Evolutionary conservation across 1,284 basidiomycete species (phyloP).

Genomic region (Ceratobasidium sp.): DNA sequence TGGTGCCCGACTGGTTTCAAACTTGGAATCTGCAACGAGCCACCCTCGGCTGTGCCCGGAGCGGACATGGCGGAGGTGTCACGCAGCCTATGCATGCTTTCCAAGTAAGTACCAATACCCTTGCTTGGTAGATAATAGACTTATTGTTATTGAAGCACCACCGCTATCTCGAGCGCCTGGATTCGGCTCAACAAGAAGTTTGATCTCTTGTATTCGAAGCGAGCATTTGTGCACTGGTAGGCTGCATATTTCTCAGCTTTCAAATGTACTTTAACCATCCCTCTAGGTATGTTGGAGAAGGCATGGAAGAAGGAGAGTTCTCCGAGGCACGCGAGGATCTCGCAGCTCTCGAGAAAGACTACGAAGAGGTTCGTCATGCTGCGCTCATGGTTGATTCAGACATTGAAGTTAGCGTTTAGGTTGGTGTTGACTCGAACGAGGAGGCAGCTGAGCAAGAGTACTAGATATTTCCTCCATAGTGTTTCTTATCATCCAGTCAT

Average conservation of each 20-base stretch:
- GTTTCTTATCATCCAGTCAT: background rate
- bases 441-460: conserved; percentile 51
- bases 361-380: conserved; percentile 76
- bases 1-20: conserved; percentile 77
- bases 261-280: too few species aligned
- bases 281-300: conserved; percentile 97
- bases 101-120: conserved; percentile 66
- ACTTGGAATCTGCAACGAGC: conserved; percentile 97
- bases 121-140: background rate
- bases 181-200: conserved; percentile 94
- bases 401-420: conserved; percentile 43
- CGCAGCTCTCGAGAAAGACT: conserved; percentile 96
- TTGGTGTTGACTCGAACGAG: conserved; percentile 52
- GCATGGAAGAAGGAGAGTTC: conserved; percentile 99
- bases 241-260: conserved; percentile 62
- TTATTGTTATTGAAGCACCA: conserved; percentile 76
- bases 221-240: conserved; percentile 92
- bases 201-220: conserved; percentile 94
- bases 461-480: conserved; percentile 39
- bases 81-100: conserved; percentile 97
- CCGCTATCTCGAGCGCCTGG: conserved; percentile 96
- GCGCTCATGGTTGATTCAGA: too few species aligned
- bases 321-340: conserved; percentile 97
- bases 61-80: conserved; percentile 96
- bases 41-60: conserved; percentile 89